Base-by-base conservation (phyloP, 2,329 filamentous ascomycete species). In the Aspergillus aculeatinus region DNA sequence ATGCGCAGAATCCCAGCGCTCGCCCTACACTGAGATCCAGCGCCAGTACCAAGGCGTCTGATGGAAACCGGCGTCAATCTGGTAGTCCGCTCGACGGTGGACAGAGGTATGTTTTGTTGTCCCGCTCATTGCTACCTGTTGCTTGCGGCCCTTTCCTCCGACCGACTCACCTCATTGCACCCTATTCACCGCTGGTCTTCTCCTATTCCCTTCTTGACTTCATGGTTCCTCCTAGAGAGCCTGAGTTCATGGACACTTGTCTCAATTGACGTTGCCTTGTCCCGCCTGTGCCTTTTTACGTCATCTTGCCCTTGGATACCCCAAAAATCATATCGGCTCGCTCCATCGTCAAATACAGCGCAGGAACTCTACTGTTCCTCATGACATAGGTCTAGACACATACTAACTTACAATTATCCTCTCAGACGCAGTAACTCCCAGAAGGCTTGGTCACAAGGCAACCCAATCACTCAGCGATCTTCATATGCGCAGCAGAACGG, bases 381-480 rank as follows among this genome's bases (percentile, higher is more conserved):
- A 7, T n/a, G 14, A 6, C 5, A 44, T 44, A n/a, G 16, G 16
- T 19, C 6, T 12, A 44, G 4, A 44, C 16, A 56, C 52, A 53
- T 63, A 60, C 70, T 72, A 56, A 69, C 67, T 61, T 66, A 64
- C 12, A 50, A 56, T 63, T 57, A 50, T 63, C 51, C 49, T 57
- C 51, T 64, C 66, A 76, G 77, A 80, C 83, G 75, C 79, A 82
- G 79, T 76, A 83, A 74, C 72, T 79, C 81, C 51, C 83, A 82
- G 65, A 86, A 84, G 74, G 84, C 84, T 69, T 88, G 86, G 86
- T 80, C 81, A 52, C 79, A 82, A 69, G 84, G 83, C 59, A 88
- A 88, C 71, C 83, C 85, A 49, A 82, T 86, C 71, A 85, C 83
- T 21, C 83, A 87, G 67, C 82, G 83, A 66, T 72, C 81, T 50